Conservation (phyloP, 140 eudicot species). For the Cichorium intybus region DNA sequence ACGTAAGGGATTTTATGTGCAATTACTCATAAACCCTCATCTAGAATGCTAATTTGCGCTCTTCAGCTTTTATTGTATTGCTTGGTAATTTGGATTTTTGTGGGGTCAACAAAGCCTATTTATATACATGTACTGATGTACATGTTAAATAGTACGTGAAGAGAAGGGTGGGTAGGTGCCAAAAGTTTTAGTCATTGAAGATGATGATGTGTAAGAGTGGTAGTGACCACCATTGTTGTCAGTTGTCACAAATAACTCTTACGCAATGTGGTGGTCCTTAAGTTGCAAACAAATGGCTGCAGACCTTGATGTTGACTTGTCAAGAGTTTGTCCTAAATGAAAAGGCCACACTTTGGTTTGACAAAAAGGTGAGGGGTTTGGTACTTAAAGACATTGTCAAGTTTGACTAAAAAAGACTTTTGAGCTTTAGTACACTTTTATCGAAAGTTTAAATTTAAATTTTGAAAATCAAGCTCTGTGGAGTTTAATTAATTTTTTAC, state of each 20-base stretch:
- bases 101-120: too few relatives aligned
- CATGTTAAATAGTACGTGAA: not conserved
- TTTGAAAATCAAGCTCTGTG: too few relatives aligned
- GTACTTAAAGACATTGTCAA: too few relatives aligned
- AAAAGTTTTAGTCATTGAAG: not conserved
- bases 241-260: not conserved
- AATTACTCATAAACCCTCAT: too few relatives aligned
- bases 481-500: too few relatives aligned
- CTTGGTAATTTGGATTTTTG: too few relatives aligned
- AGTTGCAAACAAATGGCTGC: conserved; percentile 2
- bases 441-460: too few relatives aligned
- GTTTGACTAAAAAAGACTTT: not conserved
- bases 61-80: too few relatives aligned
- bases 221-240: conserved; percentile 15
- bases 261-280: conserved; percentile 18
- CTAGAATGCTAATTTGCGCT: too few relatives aligned
- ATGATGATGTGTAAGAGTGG: not conserved
- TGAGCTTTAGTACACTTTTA: too few relatives aligned
- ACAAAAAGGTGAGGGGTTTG: not conserved
- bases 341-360: not conserved
- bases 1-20: too few relatives aligned
- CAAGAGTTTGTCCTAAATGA: conserved; percentile 2
- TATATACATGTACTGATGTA: conserved; percentile 10
- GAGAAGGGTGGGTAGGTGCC: not conserved
- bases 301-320: conserved; percentile 4